Base-by-base conservation (phyloP, 352 stramenopile species). In the Phytophthora pistaciae region DNA sequence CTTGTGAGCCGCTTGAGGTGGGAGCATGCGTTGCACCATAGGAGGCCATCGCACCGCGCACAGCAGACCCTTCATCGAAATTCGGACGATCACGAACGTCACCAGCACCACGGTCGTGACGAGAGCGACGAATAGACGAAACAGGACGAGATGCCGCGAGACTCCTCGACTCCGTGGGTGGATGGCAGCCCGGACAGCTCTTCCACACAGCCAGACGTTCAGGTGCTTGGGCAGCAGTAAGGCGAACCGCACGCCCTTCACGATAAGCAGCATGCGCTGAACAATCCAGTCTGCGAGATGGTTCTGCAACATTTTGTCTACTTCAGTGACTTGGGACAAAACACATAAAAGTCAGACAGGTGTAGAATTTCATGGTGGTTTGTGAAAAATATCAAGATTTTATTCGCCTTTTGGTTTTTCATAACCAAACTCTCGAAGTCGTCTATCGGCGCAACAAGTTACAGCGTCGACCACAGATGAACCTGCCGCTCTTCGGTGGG, bases 21-120 rank as follows among this genome's bases (percentile, higher is more conserved):
- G 7, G 10, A 27, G 31, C 16, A 18, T 9, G 29, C 25, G 27
- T 33, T 50, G 55, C 20, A 60, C 3, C 9, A 36, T 49, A 18
- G 16, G 18, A 20, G 55, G 55, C 55, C 31, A 60, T 50, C 11
- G 33, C 33, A 60, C 55, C 5, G 29, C n/a, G 13, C 55, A 60
- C 31, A 60, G 33, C 20, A 60, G 33, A 5, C 50, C 20, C 20
- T 48, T 36, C 55, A 60, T 60, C 11, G 55, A 60, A 9, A 60
- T 21, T 50, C 20, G 50, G 20, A 60, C 55, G 3, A 60, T 49
- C 11, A 20, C 16, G 27, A 50, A 60, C 5, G 33, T 23, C 10
- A 60, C 18, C 33, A 60, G 16, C 33, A 49, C 55, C 8, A 60
- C 33, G 10, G 55, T 50, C 11, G 31, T 20, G 13, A 60, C 3